phyloP scores from a whole-genome alignment of 2,329 filamentous ascomycete genomes.

The Verticillium nubilum region DNA sequence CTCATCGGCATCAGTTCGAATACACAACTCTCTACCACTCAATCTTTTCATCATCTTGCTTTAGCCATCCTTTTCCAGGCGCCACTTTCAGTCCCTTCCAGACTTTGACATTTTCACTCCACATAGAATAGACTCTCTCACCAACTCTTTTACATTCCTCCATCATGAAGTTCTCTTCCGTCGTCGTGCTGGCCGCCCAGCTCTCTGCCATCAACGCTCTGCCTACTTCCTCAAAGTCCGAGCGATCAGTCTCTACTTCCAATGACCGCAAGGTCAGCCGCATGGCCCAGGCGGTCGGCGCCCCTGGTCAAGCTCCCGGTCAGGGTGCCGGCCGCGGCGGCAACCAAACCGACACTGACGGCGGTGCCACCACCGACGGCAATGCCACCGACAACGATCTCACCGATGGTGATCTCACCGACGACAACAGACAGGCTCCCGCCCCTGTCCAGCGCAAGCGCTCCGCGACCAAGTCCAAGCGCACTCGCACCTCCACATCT shows the following conservation, averaged over 20 bases:
- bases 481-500: background rate
- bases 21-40: background rate
- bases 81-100: background rate
- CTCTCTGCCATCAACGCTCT: background rate
- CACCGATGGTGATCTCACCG: background rate
- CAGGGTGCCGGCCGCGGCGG: constrained; percentile 6
- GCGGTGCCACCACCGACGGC: background rate
- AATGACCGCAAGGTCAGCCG: background rate
- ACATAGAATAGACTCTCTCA: background rate
- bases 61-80: background rate
- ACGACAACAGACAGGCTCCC: background rate
- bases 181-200: background rate
- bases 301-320: background rate
- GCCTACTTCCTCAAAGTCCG: background rate
- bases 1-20: background rate
- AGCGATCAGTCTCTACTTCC: background rate
- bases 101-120: background rate
- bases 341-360: background rate
- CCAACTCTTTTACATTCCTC: background rate
- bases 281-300: background rate
- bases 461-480: background rate
- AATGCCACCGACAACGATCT: background rate
- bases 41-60: background rate
- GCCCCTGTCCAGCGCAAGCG: background rate
- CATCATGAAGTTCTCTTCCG: background rate